These are phyloP conservation scores for Tephrocybe sp. DNA, from an alignment of 768 basidiomycete genomes.

Conservation along the genomic window DNA sequence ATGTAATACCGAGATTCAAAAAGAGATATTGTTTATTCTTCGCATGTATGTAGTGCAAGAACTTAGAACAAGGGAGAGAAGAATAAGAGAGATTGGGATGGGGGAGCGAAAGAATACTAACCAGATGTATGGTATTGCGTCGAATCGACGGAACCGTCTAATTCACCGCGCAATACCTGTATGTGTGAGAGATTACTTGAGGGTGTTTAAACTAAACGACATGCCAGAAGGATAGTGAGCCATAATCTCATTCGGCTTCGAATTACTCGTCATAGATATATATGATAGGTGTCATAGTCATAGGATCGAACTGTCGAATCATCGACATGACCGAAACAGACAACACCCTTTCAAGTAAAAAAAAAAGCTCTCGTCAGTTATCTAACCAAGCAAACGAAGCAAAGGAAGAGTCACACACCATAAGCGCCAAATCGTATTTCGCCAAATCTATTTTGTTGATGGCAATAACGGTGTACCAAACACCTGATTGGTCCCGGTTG, in stretches of 20 bases:
- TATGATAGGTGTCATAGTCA: constrained; percentile 96
- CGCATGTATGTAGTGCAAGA: too few species aligned
- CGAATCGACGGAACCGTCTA: too few species aligned
- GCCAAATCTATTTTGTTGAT: constrained; percentile 96
- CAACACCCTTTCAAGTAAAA: constrained; percentile 83
- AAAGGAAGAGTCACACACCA: constrained; percentile 53
- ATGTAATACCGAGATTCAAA: too few species aligned
- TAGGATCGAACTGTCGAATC: constrained; percentile 92
- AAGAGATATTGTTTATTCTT: too few species aligned
- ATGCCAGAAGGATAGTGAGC: constrained; percentile 77
- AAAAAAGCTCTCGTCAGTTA: not conserved
- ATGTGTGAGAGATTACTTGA: too few species aligned
- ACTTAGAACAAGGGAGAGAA: too few species aligned
- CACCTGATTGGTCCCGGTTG: constrained; percentile 87
- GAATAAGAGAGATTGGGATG: too few species aligned
- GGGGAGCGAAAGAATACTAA: too few species aligned
- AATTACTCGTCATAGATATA: constrained; percentile 98
- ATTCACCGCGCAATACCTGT: too few species aligned
- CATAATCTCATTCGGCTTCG: constrained; percentile 90
- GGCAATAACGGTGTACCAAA: constrained; percentile 90
- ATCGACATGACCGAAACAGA: constrained; percentile 90
- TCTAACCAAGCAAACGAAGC: not conserved
- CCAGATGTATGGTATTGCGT: too few species aligned
- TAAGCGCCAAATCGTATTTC: constrained; percentile 93
- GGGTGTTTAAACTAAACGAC: too few species aligned